Percentiles rank a stretch among this genome's conserved stretches.
Evolutionary conservation across 2,329 filamentous ascomycete genomes (phyloP).

Genomic region (Pyricularia sp.): DNA sequence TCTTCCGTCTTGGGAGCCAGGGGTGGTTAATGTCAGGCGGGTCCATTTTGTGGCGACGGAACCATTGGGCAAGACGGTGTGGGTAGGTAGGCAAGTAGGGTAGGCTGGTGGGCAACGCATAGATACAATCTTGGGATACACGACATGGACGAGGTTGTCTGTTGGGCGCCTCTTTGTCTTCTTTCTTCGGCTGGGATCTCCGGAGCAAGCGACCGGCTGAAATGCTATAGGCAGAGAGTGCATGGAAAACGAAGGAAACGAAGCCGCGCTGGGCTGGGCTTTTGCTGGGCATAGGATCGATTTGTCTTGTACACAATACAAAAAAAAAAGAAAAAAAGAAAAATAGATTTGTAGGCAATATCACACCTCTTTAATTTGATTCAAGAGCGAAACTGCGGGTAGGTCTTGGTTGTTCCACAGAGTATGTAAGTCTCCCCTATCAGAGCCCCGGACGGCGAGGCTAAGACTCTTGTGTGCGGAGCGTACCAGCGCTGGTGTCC

Average conservation of each 20-base stretch:
- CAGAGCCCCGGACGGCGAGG: neutral
- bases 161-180: neutral
- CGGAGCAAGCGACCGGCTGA: neutral
- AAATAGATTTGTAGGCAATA: neutral
- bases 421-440: neutral
- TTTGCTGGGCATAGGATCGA: neutral
- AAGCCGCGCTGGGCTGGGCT: neutral
- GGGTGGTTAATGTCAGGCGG: neutral
- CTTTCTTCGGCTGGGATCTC: neutral
- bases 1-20: neutral
- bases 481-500: neutral
- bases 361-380: neutral
- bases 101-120: neutral
- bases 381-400: neutral
- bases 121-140: neutral
- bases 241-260: neutral
- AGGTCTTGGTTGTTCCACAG: neutral
- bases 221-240: neutral
- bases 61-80: neutral
- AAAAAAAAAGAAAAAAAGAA: neutral
- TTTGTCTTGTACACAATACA: neutral
- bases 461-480: conserved; percentile 4
- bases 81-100: too few relatives aligned
- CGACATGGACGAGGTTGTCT: neutral
- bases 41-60: neutral